These are phyloP conservation scores for Elsinoe ampelina DNA, from an alignment of 2,329 filamentous ascomycete genomes.

Conservation along the genomic window DNA sequence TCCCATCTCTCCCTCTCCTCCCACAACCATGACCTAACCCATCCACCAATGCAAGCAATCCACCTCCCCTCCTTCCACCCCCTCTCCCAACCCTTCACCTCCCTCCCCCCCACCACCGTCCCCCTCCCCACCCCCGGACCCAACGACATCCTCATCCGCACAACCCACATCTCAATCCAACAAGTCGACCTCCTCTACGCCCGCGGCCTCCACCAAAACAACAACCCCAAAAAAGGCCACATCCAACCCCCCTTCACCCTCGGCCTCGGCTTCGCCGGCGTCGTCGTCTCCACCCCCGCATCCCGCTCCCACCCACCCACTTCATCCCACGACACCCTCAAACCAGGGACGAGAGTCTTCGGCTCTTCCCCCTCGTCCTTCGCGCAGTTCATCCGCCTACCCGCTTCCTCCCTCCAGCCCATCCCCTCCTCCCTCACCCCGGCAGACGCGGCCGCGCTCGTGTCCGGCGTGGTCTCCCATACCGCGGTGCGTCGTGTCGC, in stretches of 20 bases:
- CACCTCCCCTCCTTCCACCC: constrained; percentile 30
- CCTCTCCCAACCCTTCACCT: constrained; percentile 18
- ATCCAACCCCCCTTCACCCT: constrained; percentile 49
- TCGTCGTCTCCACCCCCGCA: constrained; percentile 35
- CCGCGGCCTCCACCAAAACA: constrained; percentile 52
- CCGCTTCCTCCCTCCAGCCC: constrained; percentile 31
- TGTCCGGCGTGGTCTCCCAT: constrained; percentile 46
- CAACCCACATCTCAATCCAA: constrained; percentile 49
- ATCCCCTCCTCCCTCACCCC: constrained; percentile 40
- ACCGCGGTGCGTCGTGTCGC: constrained; percentile 39
- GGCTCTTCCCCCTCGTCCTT: constrained; percentile 45
- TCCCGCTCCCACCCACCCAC: constrained; percentile 40
- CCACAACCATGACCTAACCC: neutral
- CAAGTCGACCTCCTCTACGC: constrained; percentile 54
- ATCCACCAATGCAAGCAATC: constrained; percentile 34
- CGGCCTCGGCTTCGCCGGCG: constrained; percentile 53
- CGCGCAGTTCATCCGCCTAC: constrained; percentile 41
- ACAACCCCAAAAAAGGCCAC: constrained; percentile 37
- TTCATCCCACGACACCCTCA: constrained; percentile 28
- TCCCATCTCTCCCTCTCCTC: neutral
- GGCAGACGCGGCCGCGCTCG: constrained; percentile 44
- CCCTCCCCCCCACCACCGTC: constrained; percentile 22
- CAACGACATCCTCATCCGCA: constrained; percentile 36
- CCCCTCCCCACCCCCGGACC: constrained; percentile 28
- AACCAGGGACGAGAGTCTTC: constrained; percentile 45